Conservation (phyloP, 2,329 filamentous ascomycete species). For the Westerdykella ornata region DNA sequence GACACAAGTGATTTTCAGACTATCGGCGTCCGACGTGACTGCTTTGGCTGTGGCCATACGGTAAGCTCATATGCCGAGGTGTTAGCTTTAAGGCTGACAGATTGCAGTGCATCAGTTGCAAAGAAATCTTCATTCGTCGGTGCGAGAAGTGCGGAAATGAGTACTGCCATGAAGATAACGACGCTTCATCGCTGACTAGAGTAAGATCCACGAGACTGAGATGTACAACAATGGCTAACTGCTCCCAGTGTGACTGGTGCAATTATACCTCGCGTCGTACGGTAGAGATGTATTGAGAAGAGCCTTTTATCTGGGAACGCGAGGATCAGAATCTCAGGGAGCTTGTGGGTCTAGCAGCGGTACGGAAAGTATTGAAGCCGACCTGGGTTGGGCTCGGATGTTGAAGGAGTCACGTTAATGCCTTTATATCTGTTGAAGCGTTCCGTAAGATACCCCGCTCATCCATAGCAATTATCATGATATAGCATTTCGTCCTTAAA, state of each 20-base stretch:
- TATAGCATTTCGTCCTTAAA: no score
- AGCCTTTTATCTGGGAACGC: no score
- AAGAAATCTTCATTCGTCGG: constrained; percentile 60
- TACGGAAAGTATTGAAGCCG: no score
- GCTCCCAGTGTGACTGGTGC: constrained; percentile 36
- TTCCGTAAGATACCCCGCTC: no score
- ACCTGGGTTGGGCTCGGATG: no score
- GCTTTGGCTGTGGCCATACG: constrained; percentile 80
- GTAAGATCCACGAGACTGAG: constrained; percentile 19
- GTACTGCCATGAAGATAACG: constrained; percentile 79
- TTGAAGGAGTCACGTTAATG: no score
- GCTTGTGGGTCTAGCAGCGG: no score
- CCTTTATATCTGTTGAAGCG: no score
- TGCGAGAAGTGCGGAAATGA: constrained; percentile 70
- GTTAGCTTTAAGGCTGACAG: constrained; percentile 1
- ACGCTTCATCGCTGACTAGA: constrained; percentile 63
- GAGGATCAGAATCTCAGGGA: no score
- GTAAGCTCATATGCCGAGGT: constrained; percentile 42
- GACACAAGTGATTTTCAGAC: constrained; percentile 26
- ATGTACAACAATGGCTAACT: constrained; percentile 4
- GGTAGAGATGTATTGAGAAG: constrained; percentile 28
- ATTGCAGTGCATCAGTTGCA: constrained; percentile 66
- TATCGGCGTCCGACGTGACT: constrained; percentile 58
- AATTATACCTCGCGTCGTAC: constrained; percentile 33
- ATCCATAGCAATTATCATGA: no score